Base-by-base conservation (phyloP, 306 rosid genomes). In the Geum urbanum region DNA sequence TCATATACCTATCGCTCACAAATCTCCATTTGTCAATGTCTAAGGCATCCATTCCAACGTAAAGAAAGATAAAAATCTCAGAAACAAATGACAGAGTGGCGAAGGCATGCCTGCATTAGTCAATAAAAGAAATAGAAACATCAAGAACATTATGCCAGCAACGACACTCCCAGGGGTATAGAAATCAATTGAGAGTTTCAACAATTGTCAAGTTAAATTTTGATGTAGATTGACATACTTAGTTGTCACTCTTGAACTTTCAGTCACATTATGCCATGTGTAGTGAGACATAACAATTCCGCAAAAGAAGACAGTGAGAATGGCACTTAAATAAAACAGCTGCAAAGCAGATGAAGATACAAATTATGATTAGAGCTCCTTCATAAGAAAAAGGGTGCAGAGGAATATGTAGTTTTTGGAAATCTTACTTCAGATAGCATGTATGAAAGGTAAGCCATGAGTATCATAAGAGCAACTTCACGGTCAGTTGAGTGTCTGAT, bases 261-360 rank as follows among this genome's bases (percentile, higher is more conserved):
- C 95, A 1, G 96, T 95, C 77, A 95, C 96, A 76, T 91, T 91
- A 78, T 95, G 96, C 99, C 99, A 95, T n/a, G 97, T 87, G 79
- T 95, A 95, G 78, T 95, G 99, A 73, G 99, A 95, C 99, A 95
- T 95, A 61, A 95, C 95, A 81, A 95, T 95, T 71, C 99, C 99
- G 48, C 97, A 87, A 78, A 95, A 91, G 92, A 95, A 95, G 76
- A 95, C 97, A 0, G 99, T 95, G 72, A 95, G 88, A 84, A 95
- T 95, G 43, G 88, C 99, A 81, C 99, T 95, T 18, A 95, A 78
- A 73, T 85, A 66, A 77, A 91, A 95, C 54, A 95, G 92, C 99
- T 95, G 95, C 86, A 77, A 74, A 60, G 71, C 43, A 75, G 66
- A 72, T 35, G 62, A 48, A 51, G 43, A 74, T 54, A 65, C 40